Evolutionary conservation across 2,329 filamentous ascomycete genomes (phyloP), one percentile per base, ranked within the genome.

Genomic region (Hirsutella minnesotensis): DNA sequence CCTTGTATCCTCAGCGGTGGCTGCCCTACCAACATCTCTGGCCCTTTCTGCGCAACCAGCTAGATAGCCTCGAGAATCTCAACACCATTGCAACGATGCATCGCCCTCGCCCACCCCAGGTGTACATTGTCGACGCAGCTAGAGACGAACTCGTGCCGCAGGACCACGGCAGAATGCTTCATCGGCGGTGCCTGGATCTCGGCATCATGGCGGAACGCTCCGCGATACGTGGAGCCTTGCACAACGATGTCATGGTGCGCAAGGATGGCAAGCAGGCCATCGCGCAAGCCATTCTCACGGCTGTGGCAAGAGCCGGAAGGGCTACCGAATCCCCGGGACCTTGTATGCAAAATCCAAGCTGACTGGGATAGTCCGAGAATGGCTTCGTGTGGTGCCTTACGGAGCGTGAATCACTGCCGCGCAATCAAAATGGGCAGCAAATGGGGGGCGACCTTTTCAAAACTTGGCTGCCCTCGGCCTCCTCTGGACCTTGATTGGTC

Each of bases 1-100:
- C 75, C 1, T 59, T 90, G 3, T 90, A 89, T 54, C 84, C 84
- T 1, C 82, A 88, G 51, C 83, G 75, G 51, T 89, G 84, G 83
- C 65, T 89, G 7, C 85, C 85, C 0, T 90, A 90, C 56, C 73
- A 75, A 38, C 79, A 89, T 55, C 67, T 90, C 0, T 77, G 78
- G 68, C 81, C 81, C 0, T 88, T 89, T 54, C 66, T 89, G 10
- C 70, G 82, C 50, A 88, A 73, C 46, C 72, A 75, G 34, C 60
- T 79, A 30, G 71, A 79, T 49, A 77, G 67, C 48, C 70, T 61
- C 63, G 55, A 61, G 42, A 77, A 77, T 47, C 48, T 79, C 24
- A 64, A 58, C 3, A 41, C 56, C 22, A 66, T 79, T 53, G 60
- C 51, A 45, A 49, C 44, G 40, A 51, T 48, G 42, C 52, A 44